phyloP scores from a whole-genome alignment of 331 rosid species.

The Phaseolus coccineus region DNA sequence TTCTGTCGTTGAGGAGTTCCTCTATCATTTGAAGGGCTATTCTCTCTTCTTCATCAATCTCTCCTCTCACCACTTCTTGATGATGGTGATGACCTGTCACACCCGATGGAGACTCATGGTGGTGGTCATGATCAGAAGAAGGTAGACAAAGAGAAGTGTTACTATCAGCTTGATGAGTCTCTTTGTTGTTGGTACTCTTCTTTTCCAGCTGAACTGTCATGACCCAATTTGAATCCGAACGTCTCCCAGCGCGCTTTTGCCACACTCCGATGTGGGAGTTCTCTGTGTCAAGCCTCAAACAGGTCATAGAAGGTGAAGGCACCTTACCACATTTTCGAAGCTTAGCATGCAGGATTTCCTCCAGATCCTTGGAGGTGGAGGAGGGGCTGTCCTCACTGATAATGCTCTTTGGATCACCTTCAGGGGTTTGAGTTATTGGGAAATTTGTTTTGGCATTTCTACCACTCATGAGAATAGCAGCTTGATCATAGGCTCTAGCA shows the following conservation, averaged over 20 bases:
- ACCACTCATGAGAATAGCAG: constrained; percentile 78
- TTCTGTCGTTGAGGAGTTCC: constrained; percentile 70
- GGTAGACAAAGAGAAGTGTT: not conserved
- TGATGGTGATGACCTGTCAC: not conserved
- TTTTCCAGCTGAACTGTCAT: constrained; percentile 71
- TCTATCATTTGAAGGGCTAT: constrained; percentile 81
- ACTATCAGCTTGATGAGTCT: not conserved
- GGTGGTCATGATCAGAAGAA: not conserved
- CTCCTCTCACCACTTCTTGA: constrained; percentile 27
- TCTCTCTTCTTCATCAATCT: constrained; percentile 65
- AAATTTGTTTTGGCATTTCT: constrained; percentile 83
- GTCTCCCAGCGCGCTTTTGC: constrained; percentile 83
- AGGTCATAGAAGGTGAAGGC: constrained; percentile 82
- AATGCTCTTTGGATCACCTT: constrained; percentile 46
- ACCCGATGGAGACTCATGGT: constrained; percentile 1
- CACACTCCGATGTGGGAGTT: constrained; percentile 84
- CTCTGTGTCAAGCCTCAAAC: constrained; percentile 84
- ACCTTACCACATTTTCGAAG: constrained; percentile 74
- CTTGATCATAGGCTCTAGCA: constrained; percentile 78
- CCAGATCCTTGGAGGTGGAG: constrained; percentile 54
- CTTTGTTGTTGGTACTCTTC: constrained; percentile 19
- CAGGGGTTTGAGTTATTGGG: constrained; percentile 57
- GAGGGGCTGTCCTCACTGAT: constrained; percentile 30
- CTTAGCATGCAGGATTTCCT: constrained; percentile 78
- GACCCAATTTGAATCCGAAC: constrained; percentile 78